These are phyloP conservation scores for Imleria badia DNA, from an alignment of 768 basidiomycete species.

Conservation along the genomic window DNA sequence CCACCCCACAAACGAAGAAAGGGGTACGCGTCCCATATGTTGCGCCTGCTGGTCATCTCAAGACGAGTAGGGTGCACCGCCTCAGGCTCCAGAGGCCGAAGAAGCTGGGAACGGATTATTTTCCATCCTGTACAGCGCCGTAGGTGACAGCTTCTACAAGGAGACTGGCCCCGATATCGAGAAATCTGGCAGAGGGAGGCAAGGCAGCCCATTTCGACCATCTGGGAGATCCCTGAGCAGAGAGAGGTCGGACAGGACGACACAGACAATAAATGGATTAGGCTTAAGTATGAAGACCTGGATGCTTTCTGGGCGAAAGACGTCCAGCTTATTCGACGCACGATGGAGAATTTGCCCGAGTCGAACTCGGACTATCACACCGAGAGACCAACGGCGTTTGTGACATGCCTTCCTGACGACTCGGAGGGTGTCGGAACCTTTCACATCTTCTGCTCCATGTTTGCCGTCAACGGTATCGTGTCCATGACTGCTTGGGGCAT, in stretches of 20 bases:
- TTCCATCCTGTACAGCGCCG: slow-evolving; percentile 49
- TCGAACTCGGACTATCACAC: slow-evolving; percentile 2
- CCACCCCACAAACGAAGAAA: slow-evolving; percentile 45
- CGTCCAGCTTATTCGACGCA: slow-evolving; percentile 34
- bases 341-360: slow-evolving; percentile 17
- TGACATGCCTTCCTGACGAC: slow-evolving; percentile 42
- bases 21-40: slow-evolving; percentile 61
- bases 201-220: slow-evolving; percentile 35
- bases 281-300: slow-evolving; percentile 34
- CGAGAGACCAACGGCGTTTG: slow-evolving; percentile 12
- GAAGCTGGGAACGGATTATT: slow-evolving; percentile 40
- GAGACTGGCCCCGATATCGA: slow-evolving; percentile 35
- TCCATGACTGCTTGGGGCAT: slow-evolving; percentile 14
- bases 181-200: slow-evolving; percentile 41
- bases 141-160: slow-evolving; percentile 44
- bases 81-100: slow-evolving; percentile 30
- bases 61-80: slow-evolving; percentile 42
- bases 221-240: slow-evolving; percentile 34
- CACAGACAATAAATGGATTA: slow-evolving; percentile 3
- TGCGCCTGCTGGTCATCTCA: slow-evolving; percentile 54
- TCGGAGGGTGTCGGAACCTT: slow-evolving; percentile 49
- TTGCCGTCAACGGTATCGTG: slow-evolving; percentile 4
- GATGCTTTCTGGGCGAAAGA: slow-evolving; percentile 32
- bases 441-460: slow-evolving; percentile 34
- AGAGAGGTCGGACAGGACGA: background rate